Conservation (phyloP, 129 eudicot genomes). For the Glebionis coronaria region DNA sequence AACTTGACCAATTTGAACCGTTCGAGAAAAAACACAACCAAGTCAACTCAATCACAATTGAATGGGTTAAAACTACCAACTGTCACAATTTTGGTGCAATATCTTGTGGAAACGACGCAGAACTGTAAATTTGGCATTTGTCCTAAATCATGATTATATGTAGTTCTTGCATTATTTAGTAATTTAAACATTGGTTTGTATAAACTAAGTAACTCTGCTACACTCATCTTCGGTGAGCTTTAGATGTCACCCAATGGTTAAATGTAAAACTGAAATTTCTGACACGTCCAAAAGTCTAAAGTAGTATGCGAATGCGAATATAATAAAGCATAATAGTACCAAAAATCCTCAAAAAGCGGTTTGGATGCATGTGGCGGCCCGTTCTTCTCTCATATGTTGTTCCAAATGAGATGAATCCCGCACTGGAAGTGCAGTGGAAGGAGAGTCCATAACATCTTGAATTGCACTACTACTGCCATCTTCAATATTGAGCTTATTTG, state of each 20-base stretch:
- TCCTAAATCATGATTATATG: background rate
- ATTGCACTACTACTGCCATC: slow-evolving; percentile 37
- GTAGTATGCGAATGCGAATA: background rate
- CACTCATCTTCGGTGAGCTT: background rate
- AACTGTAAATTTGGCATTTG: background rate
- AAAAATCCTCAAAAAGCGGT: slow-evolving; percentile 90
- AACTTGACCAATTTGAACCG: too few relatives aligned
- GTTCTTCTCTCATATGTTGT: slow-evolving; percentile 52
- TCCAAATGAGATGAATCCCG: slow-evolving; percentile 43
- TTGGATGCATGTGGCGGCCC: slow-evolving; percentile 86
- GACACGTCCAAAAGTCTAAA: background rate
- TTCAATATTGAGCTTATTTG: slow-evolving; percentile 45
- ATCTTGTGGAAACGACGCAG: background rate
- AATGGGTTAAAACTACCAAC: background rate
- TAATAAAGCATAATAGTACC: slow-evolving; percentile 33
- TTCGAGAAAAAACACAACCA: background rate
- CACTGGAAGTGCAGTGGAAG: slow-evolving; percentile 51
- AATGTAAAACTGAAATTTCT: background rate
- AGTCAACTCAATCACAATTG: background rate
- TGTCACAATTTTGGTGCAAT: slow-evolving; percentile 8
- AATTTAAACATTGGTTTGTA: background rate
- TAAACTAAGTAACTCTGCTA: background rate
- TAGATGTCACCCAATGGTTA: background rate
- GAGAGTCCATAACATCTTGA: slow-evolving; percentile 48
- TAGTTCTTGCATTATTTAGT: background rate